A percentile compares a stretch with the other conserved stretches of the same genome.
phyloP scores from a whole-genome alignment of 2,329 filamentous ascomycete species.

The Colletotrichum echinochloae region DNA sequence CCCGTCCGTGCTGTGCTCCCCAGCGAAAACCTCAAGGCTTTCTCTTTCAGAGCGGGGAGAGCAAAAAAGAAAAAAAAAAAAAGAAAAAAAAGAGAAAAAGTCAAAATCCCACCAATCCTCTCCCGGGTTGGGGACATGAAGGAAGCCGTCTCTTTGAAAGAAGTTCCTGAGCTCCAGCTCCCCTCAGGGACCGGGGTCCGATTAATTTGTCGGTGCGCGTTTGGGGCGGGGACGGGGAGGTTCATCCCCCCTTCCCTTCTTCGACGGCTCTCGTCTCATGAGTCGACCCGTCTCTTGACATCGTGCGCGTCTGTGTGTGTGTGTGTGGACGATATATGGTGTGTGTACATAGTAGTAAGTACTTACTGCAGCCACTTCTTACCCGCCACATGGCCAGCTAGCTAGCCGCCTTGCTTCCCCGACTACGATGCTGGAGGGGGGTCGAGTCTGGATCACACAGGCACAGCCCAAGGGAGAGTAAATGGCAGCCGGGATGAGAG shows the following conservation, averaged over 20 bases:
- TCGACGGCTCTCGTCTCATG: neutral
- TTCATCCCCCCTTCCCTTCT: neutral
- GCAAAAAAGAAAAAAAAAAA: too few relatives aligned
- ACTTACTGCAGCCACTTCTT: neutral
- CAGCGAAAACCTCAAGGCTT: neutral
- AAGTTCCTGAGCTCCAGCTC: neutral
- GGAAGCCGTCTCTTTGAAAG: too few relatives aligned
- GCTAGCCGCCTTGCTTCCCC: neutral
- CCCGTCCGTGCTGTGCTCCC: neutral
- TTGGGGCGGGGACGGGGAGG: neutral
- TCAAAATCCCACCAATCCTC: neutral
- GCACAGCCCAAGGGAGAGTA: neutral
- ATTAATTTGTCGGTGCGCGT: neutral
- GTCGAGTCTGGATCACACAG: neutral
- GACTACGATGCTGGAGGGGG: neutral
- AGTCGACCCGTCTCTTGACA: neutral
- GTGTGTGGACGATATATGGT: too few relatives aligned
- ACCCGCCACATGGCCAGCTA: neutral
- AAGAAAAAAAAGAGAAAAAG: too few relatives aligned
- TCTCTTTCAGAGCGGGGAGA: too few relatives aligned
- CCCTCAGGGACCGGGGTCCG: neutral
- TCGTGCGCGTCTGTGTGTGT: too few relatives aligned
- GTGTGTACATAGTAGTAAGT: neutral
- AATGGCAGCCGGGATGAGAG: too few relatives aligned
- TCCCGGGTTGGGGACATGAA: too few relatives aligned